Percentiles rank a stretch among this genome's conserved stretches.
Evolutionary conservation across 257 asterid genomes (phyloP).

Genomic region (Lycium ferocissimum): DNA sequence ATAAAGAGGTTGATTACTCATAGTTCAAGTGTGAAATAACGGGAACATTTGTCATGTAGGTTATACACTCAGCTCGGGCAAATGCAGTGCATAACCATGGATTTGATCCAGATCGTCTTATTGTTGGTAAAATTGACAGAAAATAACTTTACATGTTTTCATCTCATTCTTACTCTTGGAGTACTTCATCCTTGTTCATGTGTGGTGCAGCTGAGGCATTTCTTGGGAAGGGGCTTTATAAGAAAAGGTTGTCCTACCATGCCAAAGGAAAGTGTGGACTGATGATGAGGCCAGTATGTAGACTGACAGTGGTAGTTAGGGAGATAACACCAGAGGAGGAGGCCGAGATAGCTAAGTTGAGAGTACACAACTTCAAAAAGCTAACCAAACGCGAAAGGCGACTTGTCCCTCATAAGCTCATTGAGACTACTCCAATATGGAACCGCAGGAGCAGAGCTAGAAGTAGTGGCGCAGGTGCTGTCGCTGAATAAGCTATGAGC

Average conservation of each 20-base stretch:
- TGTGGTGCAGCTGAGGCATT: slow-evolving; percentile 82
- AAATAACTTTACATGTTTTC: slow-evolving; percentile 5
- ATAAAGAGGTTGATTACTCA: not conserved
- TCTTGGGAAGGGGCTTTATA: slow-evolving; percentile 81
- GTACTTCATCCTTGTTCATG: not conserved
- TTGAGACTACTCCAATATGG: slow-evolving; percentile 92
- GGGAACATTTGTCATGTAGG: slow-evolving; percentile 50
- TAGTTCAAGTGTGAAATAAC: slow-evolving; percentile 21
- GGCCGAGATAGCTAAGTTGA: slow-evolving; percentile 86
- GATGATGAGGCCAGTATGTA: slow-evolving; percentile 74
- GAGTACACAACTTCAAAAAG: slow-evolving; percentile 77
- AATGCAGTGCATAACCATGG: slow-evolving; percentile 88
- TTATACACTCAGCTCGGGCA: slow-evolving; percentile 92
- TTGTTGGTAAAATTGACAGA: slow-evolving; percentile 64
- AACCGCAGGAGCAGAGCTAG: slow-evolving; percentile 66
- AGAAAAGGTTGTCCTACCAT: slow-evolving; percentile 78
- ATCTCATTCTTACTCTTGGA: not conserved
- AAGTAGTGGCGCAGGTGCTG: slow-evolving; percentile 38
- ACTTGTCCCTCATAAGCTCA: slow-evolving; percentile 86
- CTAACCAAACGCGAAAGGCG: slow-evolving; percentile 73
- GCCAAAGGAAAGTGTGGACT: slow-evolving; percentile 72
- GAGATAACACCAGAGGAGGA: slow-evolving; percentile 91
- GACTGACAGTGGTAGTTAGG: slow-evolving; percentile 83
- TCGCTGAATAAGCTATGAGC: slow-evolving; percentile 43
- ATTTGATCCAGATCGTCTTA: slow-evolving; percentile 78